phyloP scores from a whole-genome alignment of 352 stramenopile species.

The Elongisporangium prolatum region DNA sequence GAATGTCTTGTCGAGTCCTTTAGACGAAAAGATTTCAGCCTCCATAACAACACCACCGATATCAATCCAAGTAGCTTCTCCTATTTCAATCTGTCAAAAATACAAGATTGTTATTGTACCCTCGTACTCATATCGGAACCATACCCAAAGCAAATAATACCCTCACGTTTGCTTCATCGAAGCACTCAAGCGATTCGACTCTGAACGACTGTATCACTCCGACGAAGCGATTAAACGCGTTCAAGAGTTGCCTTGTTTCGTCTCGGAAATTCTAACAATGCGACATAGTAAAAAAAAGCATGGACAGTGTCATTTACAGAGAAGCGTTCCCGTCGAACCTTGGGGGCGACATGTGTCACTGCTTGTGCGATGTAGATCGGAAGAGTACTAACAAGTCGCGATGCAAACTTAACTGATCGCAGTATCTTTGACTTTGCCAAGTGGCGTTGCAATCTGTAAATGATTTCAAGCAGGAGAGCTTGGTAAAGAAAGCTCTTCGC shows the following conservation, averaged over 20 bases:
- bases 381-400: constrained; percentile 9
- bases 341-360: constrained; percentile 16
- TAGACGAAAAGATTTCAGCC: constrained; percentile 11
- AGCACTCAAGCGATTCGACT: constrained; percentile 3
- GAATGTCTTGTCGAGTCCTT: constrained; percentile 1
- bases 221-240: constrained; percentile 24
- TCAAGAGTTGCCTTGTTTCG: constrained; percentile 20
- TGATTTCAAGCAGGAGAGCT: constrained; percentile 25
- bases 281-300: neutral
- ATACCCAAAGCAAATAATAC: neutral
- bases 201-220: constrained; percentile 23
- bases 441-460: constrained; percentile 23
- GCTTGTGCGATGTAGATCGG: constrained; percentile 10
- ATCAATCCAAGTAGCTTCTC: constrained; percentile 21
- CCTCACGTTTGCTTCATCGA: constrained; percentile 1
- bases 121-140: no score
- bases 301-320: no score
- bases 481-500: constrained; percentile 31
- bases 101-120: no score
- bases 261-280: constrained; percentile 22
- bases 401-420: neutral
- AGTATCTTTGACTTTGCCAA: constrained; percentile 10
- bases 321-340: constrained; percentile 9
- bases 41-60: constrained; percentile 20
- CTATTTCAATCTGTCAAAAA: constrained; percentile 8